Percentiles rank a stretch among this genome's conserved stretches.
phyloP scores from a whole-genome alignment of 371 early-diverging fungal genomes.

The Apophysomyces variabilis region DNA sequence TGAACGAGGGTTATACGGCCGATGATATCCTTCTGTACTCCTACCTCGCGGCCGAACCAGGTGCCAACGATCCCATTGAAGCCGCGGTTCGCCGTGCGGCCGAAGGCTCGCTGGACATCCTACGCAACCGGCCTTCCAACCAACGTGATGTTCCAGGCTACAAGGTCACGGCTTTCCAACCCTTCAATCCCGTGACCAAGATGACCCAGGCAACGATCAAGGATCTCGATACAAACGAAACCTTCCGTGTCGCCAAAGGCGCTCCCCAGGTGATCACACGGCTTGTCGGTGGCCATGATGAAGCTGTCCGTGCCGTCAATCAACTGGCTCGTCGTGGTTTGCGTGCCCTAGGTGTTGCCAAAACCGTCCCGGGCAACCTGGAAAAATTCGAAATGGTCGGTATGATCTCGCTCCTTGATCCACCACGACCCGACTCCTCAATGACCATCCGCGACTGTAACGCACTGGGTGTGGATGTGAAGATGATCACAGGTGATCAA shows the following conservation, averaged over 20 bases:
- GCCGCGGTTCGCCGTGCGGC: constrained; percentile 89
- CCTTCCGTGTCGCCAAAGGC: constrained; percentile 91
- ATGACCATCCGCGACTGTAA: constrained; percentile 73
- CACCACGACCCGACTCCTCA: constrained; percentile 74
- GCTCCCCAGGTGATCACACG: constrained; percentile 92
- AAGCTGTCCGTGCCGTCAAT: constrained; percentile 82
- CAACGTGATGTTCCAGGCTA: constrained; percentile 77
- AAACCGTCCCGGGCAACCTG: constrained; percentile 58
- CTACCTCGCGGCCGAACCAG: constrained; percentile 88
- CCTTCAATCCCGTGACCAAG: constrained; percentile 93
- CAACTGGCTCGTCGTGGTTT: constrained; percentile 85
- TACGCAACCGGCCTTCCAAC: constrained; percentile 78
- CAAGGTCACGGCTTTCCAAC: constrained; percentile 86
- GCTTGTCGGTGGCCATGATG: constrained; percentile 85
- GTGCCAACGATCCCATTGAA: constrained; percentile 94
- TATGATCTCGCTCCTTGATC: constrained; percentile 89
- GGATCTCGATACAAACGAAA: constrained; percentile 67
- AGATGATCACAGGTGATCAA: constrained; percentile 95
- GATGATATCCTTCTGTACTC: constrained; percentile 88
- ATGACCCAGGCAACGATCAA: constrained; percentile 86
- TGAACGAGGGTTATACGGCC: constrained; percentile 70
- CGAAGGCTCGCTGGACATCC: constrained; percentile 85
- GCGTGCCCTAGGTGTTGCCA: constrained; percentile 93
- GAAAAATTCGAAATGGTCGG: constrained; percentile 69
- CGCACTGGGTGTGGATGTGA: constrained; percentile 74